phyloP scores from a whole-genome alignment of 73 alveolate genomes.

The Urostyla sp. region DNA sequence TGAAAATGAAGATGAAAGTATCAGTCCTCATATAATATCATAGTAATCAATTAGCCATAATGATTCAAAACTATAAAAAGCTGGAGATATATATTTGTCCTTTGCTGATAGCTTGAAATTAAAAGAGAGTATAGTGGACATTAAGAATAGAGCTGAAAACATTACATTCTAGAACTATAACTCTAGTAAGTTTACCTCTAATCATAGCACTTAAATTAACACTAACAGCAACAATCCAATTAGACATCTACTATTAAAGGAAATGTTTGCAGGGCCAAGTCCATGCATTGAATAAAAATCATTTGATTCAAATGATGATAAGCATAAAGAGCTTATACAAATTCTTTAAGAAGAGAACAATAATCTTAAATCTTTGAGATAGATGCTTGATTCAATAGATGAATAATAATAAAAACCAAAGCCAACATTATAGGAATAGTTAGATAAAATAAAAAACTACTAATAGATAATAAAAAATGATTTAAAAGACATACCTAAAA shows the following conservation, averaged over 20 bases:
- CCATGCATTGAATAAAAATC: not conserved
- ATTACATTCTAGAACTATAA: conserved; percentile 14
- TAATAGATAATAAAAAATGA: not conserved
- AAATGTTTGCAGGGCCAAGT: not conserved
- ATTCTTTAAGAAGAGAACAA: not conserved
- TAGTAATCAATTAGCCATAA: not conserved
- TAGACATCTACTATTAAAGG: not conserved
- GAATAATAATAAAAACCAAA: not conserved
- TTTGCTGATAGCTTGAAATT: no score
- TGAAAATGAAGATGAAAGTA: not conserved
- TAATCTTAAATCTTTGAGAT: not conserved
- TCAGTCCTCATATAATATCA: not conserved
- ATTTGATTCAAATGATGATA: not conserved
- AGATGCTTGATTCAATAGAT: conserved; percentile 40
- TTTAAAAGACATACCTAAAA: not conserved
- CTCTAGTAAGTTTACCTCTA: conserved; percentile 32
- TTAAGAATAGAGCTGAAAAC: conserved; percentile 2
- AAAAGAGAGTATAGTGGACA: no score
- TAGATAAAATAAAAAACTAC: not conserved
- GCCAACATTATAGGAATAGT: not conserved
- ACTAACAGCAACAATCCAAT: not conserved
- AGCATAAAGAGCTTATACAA: conserved; percentile 3
- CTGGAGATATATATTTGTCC: no score
- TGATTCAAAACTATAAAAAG: no score
- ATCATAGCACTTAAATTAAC: not conserved